phyloP scores from a whole-genome alignment of 345 rosid species.

The Stellera chamaejasme region DNA sequence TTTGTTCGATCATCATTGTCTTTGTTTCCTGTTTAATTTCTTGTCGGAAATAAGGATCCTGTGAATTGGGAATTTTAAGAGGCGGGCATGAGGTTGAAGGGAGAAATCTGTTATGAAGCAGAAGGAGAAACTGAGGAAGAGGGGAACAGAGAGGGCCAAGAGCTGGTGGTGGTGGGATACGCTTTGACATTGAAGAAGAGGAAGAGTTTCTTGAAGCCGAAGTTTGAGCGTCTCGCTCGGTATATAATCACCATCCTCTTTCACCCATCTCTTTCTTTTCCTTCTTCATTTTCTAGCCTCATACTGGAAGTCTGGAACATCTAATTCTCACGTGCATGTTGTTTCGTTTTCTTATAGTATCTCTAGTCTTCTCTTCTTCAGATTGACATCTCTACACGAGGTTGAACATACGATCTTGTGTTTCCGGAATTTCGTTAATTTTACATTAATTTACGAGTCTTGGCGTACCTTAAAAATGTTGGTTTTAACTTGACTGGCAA shows the following conservation, averaged over 20 bases:
- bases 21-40: background rate
- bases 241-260: background rate
- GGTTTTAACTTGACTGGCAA: too few relatives aligned
- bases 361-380: too few relatives aligned
- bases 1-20: background rate
- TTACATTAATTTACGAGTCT: too few relatives aligned
- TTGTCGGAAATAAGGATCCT: background rate
- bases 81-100: conserved; percentile 42
- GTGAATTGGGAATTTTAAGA: conserved; percentile 18
- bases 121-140: conserved; percentile 21
- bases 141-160: conserved; percentile 15
- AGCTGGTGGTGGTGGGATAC: conserved; percentile 69
- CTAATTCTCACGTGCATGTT: too few relatives aligned
- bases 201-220: conserved; percentile 87
- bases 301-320: too few relatives aligned
- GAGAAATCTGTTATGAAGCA: conserved; percentile 21
- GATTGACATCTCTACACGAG: too few relatives aligned
- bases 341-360: too few relatives aligned
- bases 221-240: conserved; percentile 73
- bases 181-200: conserved; percentile 90
- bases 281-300: too few relatives aligned
- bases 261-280: too few relatives aligned
- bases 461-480: too few relatives aligned
- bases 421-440: too few relatives aligned
- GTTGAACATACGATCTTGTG: too few relatives aligned